Base-by-base conservation (phyloP, 23 red algal species). In the Chondrus crispus region DNA sequence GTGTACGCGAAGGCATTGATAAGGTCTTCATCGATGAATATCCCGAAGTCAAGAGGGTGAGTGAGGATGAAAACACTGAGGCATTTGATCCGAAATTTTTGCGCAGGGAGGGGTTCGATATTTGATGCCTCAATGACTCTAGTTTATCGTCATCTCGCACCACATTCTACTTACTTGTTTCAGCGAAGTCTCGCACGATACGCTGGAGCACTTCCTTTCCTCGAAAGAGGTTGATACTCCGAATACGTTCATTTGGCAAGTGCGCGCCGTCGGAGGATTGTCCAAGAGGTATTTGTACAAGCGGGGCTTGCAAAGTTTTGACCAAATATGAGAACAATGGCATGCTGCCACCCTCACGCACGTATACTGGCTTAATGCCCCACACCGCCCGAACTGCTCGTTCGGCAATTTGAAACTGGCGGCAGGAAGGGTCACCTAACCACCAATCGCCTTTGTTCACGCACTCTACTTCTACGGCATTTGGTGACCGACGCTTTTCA, bases 281-380 rank as follows among this genome's bases (percentile, higher is more conserved):
- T 9, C 95, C 95, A 54, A 97, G 85, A 22, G 95, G 95, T 38
- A 97, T 79, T 39, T 97, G 95, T 16, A 97, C 46, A n/a, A 93
- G 76, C 24, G 88, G 88, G 18, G 90, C 90, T 19, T 43, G 42
- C 19, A 97, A 62, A 19, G 85, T 72, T 45, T 88, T 74, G 3
- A 69, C 53, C 36, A 97, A 80, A 72, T 85, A 97, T 3, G 95
- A 93, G 36, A 91, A 89, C 2, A 97, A 43, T 13, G 90, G 86
- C 95, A 97, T 93, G 60, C 82, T 97, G 36, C 95, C 95, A 58
- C 95, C 95, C 53, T 97, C 95, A 63, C 95, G 88, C 38, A 97
- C 95, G 43, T 93, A 97, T 48, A 90, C 80, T 4, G 95, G 90
- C 4, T 68, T 54, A 45, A 80, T 30, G 16, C 84, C 82, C 95